Evolutionary conservation across 352 stramenopile genomes (phyloP).

Genomic region (Phytophthora meadii): DNA sequence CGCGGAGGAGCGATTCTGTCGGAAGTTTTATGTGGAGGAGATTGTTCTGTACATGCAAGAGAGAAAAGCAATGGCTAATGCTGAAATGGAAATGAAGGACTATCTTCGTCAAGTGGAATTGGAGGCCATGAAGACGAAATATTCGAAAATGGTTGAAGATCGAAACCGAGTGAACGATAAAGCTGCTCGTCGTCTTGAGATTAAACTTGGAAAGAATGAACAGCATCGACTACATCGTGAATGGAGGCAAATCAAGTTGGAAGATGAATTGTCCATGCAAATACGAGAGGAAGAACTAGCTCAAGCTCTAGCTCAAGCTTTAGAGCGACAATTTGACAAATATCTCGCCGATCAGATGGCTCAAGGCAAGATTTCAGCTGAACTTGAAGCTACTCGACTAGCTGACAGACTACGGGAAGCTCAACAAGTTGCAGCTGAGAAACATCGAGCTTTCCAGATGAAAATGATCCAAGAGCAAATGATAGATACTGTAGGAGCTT

Average conservation of each 20-base stretch:
- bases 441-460: conserved; percentile 50
- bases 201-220: conserved; percentile 83
- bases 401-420: conserved; percentile 55
- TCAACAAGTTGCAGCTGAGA: conserved; percentile 51
- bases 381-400: conserved; percentile 51
- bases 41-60: conserved; percentile 64
- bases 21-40: conserved; percentile 77
- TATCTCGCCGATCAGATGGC: conserved; percentile 70
- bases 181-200: conserved; percentile 71
- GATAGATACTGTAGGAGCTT: conserved; percentile 68
- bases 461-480: conserved; percentile 74
- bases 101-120: conserved; percentile 70
- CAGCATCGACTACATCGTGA: conserved; percentile 77
- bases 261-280: conserved; percentile 70
- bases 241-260: conserved; percentile 67
- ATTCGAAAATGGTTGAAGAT: conserved; percentile 72
- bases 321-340: conserved; percentile 67
- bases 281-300: conserved; percentile 62
- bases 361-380: conserved; percentile 53
- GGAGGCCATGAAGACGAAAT: conserved; percentile 80
- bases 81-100: conserved; percentile 75
- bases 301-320: conserved; percentile 41
- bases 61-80: conserved; percentile 66
- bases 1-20: conserved; percentile 61
- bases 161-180: conserved; percentile 69